Evolutionary conservation across 371 early-diverging fungal genomes (phyloP).

Genomic region (Actinomucor elegans): DNA sequence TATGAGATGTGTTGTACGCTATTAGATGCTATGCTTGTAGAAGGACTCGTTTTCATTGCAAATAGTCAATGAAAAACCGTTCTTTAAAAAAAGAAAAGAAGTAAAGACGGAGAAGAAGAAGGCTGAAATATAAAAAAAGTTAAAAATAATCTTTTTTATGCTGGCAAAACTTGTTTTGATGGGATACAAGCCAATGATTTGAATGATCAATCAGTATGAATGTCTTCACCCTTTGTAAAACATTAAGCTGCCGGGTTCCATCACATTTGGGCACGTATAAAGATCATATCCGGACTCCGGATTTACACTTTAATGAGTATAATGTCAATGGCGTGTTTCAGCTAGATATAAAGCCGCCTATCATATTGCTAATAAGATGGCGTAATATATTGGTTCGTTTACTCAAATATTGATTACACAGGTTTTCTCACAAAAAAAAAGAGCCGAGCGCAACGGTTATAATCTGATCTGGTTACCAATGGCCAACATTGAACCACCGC

Average conservation of each 20-base stretch:
- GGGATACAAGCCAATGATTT: background rate
- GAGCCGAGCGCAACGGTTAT: too few relatives aligned
- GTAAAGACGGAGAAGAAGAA: background rate
- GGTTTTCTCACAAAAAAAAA: too few relatives aligned
- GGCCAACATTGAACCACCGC: background rate
- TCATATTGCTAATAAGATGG: too few relatives aligned
- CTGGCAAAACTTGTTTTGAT: background rate
- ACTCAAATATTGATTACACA: too few relatives aligned
- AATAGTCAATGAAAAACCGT: background rate
- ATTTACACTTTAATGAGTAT: background rate
- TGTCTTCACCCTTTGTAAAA: background rate
- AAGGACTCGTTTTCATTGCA: background rate
- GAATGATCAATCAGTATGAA: background rate
- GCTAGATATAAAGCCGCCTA: too few relatives aligned
- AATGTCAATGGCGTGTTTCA: background rate
- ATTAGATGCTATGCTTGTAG: too few relatives aligned
- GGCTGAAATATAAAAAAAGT: conserved; percentile 1
- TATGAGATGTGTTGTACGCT: too few relatives aligned
- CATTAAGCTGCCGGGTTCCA: background rate
- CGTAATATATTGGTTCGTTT: too few relatives aligned
- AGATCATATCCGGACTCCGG: background rate
- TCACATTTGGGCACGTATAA: background rate
- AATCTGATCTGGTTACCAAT: too few relatives aligned
- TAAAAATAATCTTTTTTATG: background rate
- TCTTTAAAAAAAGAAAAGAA: background rate